A percentile compares a stretch with the other conserved stretches of the same genome.
Evolutionary conservation across 1,139 yeast genomes (phyloP).

Genomic region (Candida frijolesensis): DNA sequence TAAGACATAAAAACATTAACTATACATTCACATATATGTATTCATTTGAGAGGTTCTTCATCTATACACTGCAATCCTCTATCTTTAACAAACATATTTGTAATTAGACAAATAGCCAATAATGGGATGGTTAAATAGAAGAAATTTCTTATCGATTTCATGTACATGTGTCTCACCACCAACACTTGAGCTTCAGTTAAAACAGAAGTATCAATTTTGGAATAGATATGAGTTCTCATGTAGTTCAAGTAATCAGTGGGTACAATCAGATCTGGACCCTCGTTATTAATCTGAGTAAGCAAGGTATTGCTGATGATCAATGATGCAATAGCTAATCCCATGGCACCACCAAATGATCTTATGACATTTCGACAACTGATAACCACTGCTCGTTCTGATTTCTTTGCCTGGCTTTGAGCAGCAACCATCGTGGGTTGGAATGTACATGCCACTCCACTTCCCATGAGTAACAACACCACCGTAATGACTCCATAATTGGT

Average conservation of each 20-base stretch:
- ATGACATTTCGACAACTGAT: conserved; percentile 54
- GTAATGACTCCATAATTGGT: conserved; percentile 34
- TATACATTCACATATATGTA: neutral
- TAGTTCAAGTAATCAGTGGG: conserved; percentile 22
- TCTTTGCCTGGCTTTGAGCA: conserved; percentile 48
- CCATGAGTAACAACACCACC: conserved; percentile 41
- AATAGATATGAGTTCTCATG: conserved; percentile 33
- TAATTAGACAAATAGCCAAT: conserved; percentile 39
- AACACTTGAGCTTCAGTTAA: conserved; percentile 26
- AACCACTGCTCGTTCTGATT: conserved; percentile 54
- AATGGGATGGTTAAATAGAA: conserved; percentile 47
- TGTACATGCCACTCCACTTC: conserved; percentile 51
- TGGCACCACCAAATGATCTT: conserved; percentile 55
- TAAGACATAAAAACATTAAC: neutral
- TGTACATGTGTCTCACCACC: conserved; percentile 33
- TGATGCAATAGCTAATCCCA: conserved; percentile 50
- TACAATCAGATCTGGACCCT: conserved; percentile 11
- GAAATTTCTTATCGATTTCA: conserved; percentile 38
- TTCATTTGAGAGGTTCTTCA: conserved; percentile 23
- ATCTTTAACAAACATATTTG: conserved; percentile 40
- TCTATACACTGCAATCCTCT: conserved; percentile 45
- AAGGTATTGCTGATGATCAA: conserved; percentile 45
- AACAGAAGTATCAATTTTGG: conserved; percentile 27
- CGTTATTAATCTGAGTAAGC: conserved; percentile 22
- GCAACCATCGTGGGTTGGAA: conserved; percentile 60